Base-by-base conservation (phyloP, 2,329 filamentous ascomycete species). In the Bipolaris victoriae region DNA sequence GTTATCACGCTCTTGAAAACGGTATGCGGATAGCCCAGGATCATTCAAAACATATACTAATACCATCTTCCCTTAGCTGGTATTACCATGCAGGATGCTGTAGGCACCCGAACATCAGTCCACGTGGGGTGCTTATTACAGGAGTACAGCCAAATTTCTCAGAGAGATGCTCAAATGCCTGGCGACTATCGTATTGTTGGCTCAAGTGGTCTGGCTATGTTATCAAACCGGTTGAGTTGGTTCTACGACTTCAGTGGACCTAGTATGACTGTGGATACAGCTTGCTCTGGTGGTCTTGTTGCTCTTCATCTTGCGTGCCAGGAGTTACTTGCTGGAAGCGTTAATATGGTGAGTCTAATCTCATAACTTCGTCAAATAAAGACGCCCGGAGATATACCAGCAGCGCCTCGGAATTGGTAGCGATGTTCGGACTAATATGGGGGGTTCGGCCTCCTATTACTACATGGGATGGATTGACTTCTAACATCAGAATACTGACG, bases 1-100 rank as follows among this genome's bases (percentile, higher is more conserved):
- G 59, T 11, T 74, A 71, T 36, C 64, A 69, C 35, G 71, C 70
- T 10, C 40, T 74, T 15, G 71, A 74, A 31, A 71, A 70, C 51
- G 65, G 64, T 58, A 47, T 18, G 45, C 24, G 6, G 22, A 7
- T 11, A 22, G 1, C 3, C 4, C 10, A 7, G 10, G 36, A 7
- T 7, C 3, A 22, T 11, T 10, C 1, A 7, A 3, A 15, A 7
- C 5, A 6, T 16, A 7, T 9, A 15, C 49, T 57, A 7, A 47
- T 7, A 7, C 22, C 2, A 16, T 24, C 3, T 16, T 15, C 6
- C 13, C 13, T 5, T 11, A 61, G 64, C 67, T 7, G 66, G 66
- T 5, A 64, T 69, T 7, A 49, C 54, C 3, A 45, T 62, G 26
- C 47, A 63, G n/a, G 45, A 53, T 9, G 46, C 64, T 3, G 53